A percentile compares a stretch with the other conserved stretches of the same genome.
These are phyloP conservation scores for Cutaneotrichosporon mucoides DNA, from an alignment of 1,284 basidiomycete genomes.

Conservation along the genomic window DNA sequence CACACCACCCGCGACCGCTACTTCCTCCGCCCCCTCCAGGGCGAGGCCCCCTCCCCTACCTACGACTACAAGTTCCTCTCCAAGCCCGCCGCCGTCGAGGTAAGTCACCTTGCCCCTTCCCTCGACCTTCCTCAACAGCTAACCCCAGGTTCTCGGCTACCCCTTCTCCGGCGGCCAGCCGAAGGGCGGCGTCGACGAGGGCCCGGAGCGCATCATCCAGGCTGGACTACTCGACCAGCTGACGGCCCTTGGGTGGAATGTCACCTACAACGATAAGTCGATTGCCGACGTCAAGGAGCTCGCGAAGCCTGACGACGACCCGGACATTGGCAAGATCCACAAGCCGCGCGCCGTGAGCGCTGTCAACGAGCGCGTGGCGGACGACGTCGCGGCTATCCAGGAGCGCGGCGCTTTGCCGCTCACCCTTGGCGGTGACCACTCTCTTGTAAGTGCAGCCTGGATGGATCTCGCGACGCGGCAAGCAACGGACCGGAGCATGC, in stretches of 20 bases:
- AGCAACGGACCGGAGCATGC: background rate
- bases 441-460: slow-evolving; percentile 58
- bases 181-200: slow-evolving; percentile 81
- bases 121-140: slow-evolving; percentile 10
- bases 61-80: slow-evolving; percentile 56
- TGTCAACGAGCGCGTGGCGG: slow-evolving; percentile 78
- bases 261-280: slow-evolving; percentile 76
- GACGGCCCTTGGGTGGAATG: slow-evolving; percentile 76
- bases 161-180: slow-evolving; percentile 62
- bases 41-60: slow-evolving; percentile 18
- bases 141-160: slow-evolving; percentile 62
- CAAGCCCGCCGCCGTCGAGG: slow-evolving; percentile 65
- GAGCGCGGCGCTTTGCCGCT: slow-evolving; percentile 76
- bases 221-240: slow-evolving; percentile 78
- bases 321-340: slow-evolving; percentile 81
- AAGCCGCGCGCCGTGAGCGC: slow-evolving; percentile 79
- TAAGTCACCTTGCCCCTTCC: slow-evolving; percentile 44
- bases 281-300: slow-evolving; percentile 67
- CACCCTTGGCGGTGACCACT: slow-evolving; percentile 96
- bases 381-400: slow-evolving; percentile 68
- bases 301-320: slow-evolving; percentile 54
- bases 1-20: slow-evolving; percentile 18
- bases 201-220: slow-evolving; percentile 78
- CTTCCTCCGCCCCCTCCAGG: slow-evolving; percentile 17
- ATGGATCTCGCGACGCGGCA: background rate